Evolutionary conservation across 371 early-diverging fungal genomes (phyloP), one percentile per base, ranked within the genome.

Genomic region (Mortierella sp.): DNA sequence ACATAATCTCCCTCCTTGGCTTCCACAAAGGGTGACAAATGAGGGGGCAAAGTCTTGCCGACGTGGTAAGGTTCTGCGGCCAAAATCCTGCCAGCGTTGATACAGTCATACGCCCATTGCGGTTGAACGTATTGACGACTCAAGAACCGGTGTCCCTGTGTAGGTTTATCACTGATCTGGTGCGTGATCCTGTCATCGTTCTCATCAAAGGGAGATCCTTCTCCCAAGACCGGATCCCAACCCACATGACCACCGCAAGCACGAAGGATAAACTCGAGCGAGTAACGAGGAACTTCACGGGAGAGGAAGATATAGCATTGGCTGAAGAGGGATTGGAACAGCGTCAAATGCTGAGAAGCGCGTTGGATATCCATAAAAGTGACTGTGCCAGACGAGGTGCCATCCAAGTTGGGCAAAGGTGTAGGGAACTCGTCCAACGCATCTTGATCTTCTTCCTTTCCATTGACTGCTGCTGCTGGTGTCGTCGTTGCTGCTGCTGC

Each of bases 31-130:
- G 99, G 99, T 61, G 94, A 93, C 78, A 97, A 82, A 78, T 98
- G 99, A 54, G 98, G 93, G 16, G 98, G 98, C 54, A 97, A 81
- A 4, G 82, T 82, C 70, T 87, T 85, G 10, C 96, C 97, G n/a
- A 92, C 90, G 49, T 85, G 87, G 71, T 98, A 98, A 8, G 84
- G 82, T 23, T 83, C 83, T 2, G 89, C 71, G 50, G 84, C 82
- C 43, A 98, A 69, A 49, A 97, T 76, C 58, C 88, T 87, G 21
- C 87, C 84, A 28, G 94, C 91, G 64, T 98, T 98, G 73, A 97
- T 86, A 71, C 89, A 91, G 78, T 98, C 99, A 70, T 93, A 97
- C 7, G 96, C 86, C 97, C 97, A 98, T 80, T 98, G 99, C n/a
- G 99, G 99, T 82, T 98, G 99, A 28, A 98, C 86, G 71, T 95